Percentiles rank a stretch among this genome's conserved stretches.
Evolutionary conservation across 148 eudicot genomes (phyloP).

Genomic region (Hydrangea macrophylla): DNA sequence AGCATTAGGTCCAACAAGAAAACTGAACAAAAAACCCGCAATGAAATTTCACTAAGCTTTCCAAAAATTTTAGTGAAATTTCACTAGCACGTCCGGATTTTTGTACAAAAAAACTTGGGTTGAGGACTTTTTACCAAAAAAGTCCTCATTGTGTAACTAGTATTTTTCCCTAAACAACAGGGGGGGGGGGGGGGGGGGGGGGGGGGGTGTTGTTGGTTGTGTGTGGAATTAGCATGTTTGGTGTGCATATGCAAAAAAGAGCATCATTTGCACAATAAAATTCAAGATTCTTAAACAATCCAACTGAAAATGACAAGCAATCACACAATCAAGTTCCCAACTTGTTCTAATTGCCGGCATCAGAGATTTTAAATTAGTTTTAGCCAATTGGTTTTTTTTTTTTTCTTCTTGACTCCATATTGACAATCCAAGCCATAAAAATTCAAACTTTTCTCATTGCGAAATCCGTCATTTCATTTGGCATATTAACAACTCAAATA

Average conservation of each 20-base stretch:
- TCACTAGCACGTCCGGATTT: too few relatives aligned
- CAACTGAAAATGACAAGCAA: constrained; percentile 1
- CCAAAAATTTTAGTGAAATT: too few relatives aligned
- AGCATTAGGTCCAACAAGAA: too few relatives aligned
- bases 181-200: too few relatives aligned
- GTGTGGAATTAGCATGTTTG: not conserved
- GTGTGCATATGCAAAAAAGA: not conserved
- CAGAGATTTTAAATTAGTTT: not conserved
- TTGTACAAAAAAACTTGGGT: too few relatives aligned
- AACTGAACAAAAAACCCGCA: too few relatives aligned
- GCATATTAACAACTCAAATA: not conserved
- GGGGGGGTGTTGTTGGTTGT: not conserved
- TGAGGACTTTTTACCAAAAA: too few relatives aligned
- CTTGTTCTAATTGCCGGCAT: constrained; percentile 6
- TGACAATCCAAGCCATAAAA: not conserved
- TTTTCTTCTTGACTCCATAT: not conserved
- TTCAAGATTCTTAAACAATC: constrained; percentile 11
- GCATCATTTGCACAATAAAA: not conserved
- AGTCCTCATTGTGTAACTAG: too few relatives aligned
- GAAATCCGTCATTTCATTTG: constrained; percentile 13
- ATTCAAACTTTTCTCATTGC: constrained; percentile 4
- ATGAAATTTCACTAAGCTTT: too few relatives aligned
- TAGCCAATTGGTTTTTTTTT: not conserved
- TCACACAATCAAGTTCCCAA: not conserved
- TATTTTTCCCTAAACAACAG: too few relatives aligned